These are phyloP conservation scores for Cercospora berteroae DNA, from an alignment of 2,329 filamentous ascomycete species.

Conservation along the genomic window DNA sequence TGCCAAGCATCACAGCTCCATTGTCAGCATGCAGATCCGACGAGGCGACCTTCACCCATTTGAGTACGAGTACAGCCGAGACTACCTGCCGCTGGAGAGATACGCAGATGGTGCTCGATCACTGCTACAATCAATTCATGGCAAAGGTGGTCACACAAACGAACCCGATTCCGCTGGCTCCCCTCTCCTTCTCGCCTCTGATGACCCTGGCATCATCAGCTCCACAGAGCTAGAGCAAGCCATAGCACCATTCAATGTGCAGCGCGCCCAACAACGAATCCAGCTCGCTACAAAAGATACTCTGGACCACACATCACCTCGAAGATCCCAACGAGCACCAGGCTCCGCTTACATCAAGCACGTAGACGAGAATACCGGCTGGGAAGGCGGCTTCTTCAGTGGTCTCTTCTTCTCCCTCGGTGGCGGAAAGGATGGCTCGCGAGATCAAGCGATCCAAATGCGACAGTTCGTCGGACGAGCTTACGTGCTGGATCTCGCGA, in stretches of 20 bases:
- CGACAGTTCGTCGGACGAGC: constrained; percentile 74
- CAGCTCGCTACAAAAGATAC: constrained; percentile 65
- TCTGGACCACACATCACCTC: constrained; percentile 42
- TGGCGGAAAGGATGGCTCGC: constrained; percentile 14
- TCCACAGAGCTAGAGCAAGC: constrained; percentile 60
- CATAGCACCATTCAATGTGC: constrained; percentile 33
- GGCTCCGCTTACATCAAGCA: constrained; percentile 60
- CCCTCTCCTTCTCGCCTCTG: constrained; percentile 67
- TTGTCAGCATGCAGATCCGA: constrained; percentile 74
- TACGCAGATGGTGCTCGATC: constrained; percentile 47
- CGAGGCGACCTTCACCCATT: constrained; percentile 75
- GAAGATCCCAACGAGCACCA: constrained; percentile 38
- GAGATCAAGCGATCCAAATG: constrained; percentile 59
- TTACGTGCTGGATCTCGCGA: constrained; percentile 76
- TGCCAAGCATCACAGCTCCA: constrained; percentile 50
- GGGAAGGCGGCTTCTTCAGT: constrained; percentile 84
- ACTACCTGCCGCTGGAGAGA: constrained; percentile 71
- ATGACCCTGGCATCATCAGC: constrained; percentile 74
- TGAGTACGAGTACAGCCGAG: constrained; percentile 75
- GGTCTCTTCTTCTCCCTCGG: constrained; percentile 77
- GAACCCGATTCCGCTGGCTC: constrained; percentile 32
- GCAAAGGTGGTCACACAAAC: constrained; percentile 61
- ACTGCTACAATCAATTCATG: constrained; percentile 13
- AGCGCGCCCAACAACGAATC: constrained; percentile 71
- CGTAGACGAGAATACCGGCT: constrained; percentile 74